phyloP scores from a whole-genome alignment of 2,329 filamentous ascomycete species.

The Proliferodiscus dingleyae region DNA sequence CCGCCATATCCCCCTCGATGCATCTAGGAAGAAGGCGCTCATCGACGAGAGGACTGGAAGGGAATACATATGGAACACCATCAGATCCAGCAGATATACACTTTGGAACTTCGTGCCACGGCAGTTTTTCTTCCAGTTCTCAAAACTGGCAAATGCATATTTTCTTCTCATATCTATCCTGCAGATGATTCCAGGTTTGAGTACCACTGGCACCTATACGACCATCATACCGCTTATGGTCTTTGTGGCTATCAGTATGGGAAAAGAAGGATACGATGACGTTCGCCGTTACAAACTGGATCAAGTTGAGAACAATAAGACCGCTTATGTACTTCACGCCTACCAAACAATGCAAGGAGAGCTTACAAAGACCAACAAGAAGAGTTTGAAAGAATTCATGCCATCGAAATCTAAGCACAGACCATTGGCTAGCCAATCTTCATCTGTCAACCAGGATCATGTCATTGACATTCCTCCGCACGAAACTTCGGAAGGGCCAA shows the following conservation, averaged over 20 bases:
- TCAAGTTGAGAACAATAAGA: constrained; percentile 77
- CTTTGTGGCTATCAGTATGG: constrained; percentile 82
- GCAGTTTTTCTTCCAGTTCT: constrained; percentile 87
- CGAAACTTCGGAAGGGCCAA: constrained; percentile 6
- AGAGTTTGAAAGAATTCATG: not conserved
- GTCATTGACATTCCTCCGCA: constrained; percentile 1
- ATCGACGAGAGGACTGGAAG: constrained; percentile 75
- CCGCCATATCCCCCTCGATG: constrained; percentile 69
- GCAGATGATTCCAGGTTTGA: constrained; percentile 87
- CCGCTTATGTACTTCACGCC: constrained; percentile 32
- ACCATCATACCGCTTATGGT: constrained; percentile 75
- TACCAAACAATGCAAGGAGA: constrained; percentile 9
- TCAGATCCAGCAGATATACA: constrained; percentile 84
- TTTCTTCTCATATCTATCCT: constrained; percentile 83
- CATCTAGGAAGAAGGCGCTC: constrained; percentile 48
- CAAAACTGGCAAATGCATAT: constrained; percentile 92
- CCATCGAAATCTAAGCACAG: not conserved
- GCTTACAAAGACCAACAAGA: not conserved
- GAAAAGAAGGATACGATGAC: constrained; percentile 87
- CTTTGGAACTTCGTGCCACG: constrained; percentile 84
- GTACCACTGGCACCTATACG: constrained; percentile 81
- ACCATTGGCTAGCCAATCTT: not conserved
- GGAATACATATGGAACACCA: constrained; percentile 73
- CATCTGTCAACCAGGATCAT: not conserved
- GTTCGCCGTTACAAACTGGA: constrained; percentile 77